Conservation (phyloP, 108 stramenopile genomes). For the Craspedostauros australis region DNA sequence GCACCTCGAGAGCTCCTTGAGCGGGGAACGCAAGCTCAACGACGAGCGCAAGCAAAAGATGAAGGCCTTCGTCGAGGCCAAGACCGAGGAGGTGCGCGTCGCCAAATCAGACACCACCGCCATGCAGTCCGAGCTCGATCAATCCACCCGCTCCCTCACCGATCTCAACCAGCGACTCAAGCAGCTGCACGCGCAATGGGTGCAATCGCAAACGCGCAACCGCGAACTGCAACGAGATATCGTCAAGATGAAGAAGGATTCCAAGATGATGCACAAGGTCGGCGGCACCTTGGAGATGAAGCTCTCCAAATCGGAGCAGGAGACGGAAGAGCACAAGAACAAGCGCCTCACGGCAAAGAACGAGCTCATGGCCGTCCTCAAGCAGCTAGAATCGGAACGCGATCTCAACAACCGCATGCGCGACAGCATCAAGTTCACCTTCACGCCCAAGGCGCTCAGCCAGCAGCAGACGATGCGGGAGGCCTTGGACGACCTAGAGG, state of each 20-base stretch:
- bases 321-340: slow-evolving; percentile 83
- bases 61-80: slow-evolving; percentile 79
- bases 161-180: slow-evolving; percentile 67
- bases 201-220: slow-evolving; percentile 55
- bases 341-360: slow-evolving; percentile 79
- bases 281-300: slow-evolving; percentile 70
- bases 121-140: slow-evolving; percentile 59
- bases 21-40: slow-evolving; percentile 67
- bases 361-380: slow-evolving; percentile 78
- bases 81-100: slow-evolving; percentile 69
- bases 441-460: slow-evolving; percentile 75
- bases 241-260: slow-evolving; percentile 66
- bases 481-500: slow-evolving; percentile 55
- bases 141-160: slow-evolving; percentile 47
- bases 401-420: slow-evolving; percentile 50
- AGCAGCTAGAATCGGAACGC: slow-evolving; percentile 65
- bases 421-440: slow-evolving; percentile 71
- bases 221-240: slow-evolving; percentile 77
- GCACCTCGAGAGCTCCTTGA: slow-evolving; percentile 55
- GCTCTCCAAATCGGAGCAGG: slow-evolving; percentile 59
- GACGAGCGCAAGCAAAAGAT: slow-evolving; percentile 81
- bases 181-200: slow-evolving; percentile 64
- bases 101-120: slow-evolving; percentile 60
- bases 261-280: slow-evolving; percentile 65
- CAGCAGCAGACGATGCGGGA: slow-evolving; percentile 77